Evolutionary conservation across 768 basidiomycete species (phyloP).

Genomic region (Trametes cingulata): DNA sequence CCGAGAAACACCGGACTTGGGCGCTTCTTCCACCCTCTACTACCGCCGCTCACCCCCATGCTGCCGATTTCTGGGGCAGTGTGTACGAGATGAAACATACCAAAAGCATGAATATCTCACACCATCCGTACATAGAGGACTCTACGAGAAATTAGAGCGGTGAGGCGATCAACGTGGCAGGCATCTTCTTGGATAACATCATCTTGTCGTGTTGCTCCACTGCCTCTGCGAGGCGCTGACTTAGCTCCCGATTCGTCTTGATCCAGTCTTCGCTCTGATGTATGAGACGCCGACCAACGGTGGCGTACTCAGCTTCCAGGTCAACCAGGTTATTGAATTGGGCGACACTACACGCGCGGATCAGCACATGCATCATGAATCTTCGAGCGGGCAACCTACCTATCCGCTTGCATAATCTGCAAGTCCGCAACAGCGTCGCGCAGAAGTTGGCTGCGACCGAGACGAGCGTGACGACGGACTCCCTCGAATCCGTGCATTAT

Average conservation of each 20-base stretch:
- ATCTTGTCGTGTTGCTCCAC: constrained; percentile 52
- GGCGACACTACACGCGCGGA: constrained; percentile 38
- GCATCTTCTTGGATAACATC: constrained; percentile 51
- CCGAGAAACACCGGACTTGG: too few species aligned
- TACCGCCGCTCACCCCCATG: too few species aligned
- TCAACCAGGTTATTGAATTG: constrained; percentile 57
- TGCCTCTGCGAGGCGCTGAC: constrained; percentile 37
- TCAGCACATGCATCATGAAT: background rate
- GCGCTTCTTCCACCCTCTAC: too few species aligned
- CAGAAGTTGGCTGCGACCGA: constrained; percentile 48
- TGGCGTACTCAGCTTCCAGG: constrained; percentile 55
- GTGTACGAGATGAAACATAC: too few species aligned
- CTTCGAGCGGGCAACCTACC: constrained; percentile 34
- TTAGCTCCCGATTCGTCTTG: constrained; percentile 40
- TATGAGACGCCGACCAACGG: constrained; percentile 41
- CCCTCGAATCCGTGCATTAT: constrained; percentile 49
- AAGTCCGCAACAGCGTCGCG: constrained; percentile 47
- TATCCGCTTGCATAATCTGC: constrained; percentile 43
- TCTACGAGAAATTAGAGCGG: background rate
- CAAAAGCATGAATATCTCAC: too few species aligned
- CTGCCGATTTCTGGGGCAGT: too few species aligned
- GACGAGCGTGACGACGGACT: constrained; percentile 47
- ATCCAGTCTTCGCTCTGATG: constrained; percentile 44
- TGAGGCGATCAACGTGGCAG: constrained; percentile 37
- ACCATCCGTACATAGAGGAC: too few species aligned